phyloP scores from a whole-genome alignment of 169 alveolate genomes.

The Eimeria necatrix region DNA sequence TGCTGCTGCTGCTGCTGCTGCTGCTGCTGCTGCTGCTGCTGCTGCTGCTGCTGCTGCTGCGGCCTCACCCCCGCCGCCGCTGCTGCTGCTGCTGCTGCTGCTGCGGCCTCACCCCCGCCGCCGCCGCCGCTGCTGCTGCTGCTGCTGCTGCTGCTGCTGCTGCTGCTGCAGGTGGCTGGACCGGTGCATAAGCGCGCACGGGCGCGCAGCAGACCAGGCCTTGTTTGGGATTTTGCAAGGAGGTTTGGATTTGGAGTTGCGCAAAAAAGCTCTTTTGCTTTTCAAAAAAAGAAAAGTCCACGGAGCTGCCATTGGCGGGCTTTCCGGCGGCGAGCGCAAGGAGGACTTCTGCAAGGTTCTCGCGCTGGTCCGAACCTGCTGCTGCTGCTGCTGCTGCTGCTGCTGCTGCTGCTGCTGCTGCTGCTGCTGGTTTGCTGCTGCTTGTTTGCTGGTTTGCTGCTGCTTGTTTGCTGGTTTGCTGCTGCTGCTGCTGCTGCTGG shows the following conservation, averaged over 20 bases:
- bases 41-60: no score
- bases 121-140: no score
- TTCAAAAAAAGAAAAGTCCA: conserved; percentile 82
- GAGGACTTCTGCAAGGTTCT: conserved; percentile 96
- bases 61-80: no score
- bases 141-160: no score
- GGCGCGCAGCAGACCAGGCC: conserved; percentile 93
- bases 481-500: not conserved
- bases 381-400: not conserved
- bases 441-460: not conserved
- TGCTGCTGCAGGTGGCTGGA: conserved; percentile 92
- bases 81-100: no score
- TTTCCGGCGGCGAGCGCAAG: conserved; percentile 99
- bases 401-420: not conserved
- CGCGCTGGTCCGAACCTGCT: conserved; percentile 83
- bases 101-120: no score
- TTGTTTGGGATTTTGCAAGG: conserved; percentile 99
- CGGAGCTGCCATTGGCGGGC: conserved; percentile 99
- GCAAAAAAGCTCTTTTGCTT: conserved; percentile 89
- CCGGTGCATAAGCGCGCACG: conserved; percentile 97
- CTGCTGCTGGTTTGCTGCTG: not conserved
- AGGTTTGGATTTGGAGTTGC: conserved; percentile 93
- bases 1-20: no score
- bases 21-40: no score
- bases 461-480: not conserved